Base-by-base conservation (phyloP, 305 asterid genomes). In the Nicotiana rustica region DNA sequence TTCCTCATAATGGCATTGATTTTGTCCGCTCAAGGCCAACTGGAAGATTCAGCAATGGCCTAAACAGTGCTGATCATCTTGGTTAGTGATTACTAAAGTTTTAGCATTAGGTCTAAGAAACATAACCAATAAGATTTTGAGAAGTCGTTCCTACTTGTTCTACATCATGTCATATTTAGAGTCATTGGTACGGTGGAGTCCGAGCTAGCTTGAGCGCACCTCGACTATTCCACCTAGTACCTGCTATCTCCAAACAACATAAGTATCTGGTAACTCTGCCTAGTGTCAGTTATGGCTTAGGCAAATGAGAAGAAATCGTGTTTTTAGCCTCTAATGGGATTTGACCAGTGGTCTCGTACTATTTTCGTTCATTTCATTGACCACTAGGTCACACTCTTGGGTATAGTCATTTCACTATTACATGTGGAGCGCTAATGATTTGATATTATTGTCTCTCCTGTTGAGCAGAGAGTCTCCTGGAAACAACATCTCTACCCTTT, bases 41-140 rank as follows among this genome's bases (percentile, higher is more conserved):
- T 0, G 97, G 97, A 66, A 85, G 97, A 87, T 92, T 91, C 85
- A 92, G 97, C 88, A 92, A 92, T 66, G 95, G 94, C 81, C 89
- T 88, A 69, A 92, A 91, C 83, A 90, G 92, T 67, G 95, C 95
- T 33, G 97, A 92, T 87, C 87, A 79, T 35, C 88, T 92, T 29
- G 93, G 95, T 92, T 18, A 77, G 89, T 73, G n/a, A 41, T 25
- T n/a, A 7, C 49, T 31, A 14, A 75, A 75, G 49, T 55, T 76
- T 17, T 76, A 76, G 17, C 31, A 76, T 55, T 76, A 31, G 49
- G 1, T 76, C 12, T 29, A 76, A 76, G 10, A n/a, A 76, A 55
- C 10, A 55, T 55, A 55, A 75, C 5, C 44, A 9, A 76, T 55
- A 55, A 55, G n/a, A 56, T 0, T 55, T 76, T 76, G n/a, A 76